A percentile compares a stretch with the other conserved stretches of the same genome.
Evolutionary conservation across 768 basidiomycete genomes (phyloP).

Genomic region (Pisolithus orientalis): DNA sequence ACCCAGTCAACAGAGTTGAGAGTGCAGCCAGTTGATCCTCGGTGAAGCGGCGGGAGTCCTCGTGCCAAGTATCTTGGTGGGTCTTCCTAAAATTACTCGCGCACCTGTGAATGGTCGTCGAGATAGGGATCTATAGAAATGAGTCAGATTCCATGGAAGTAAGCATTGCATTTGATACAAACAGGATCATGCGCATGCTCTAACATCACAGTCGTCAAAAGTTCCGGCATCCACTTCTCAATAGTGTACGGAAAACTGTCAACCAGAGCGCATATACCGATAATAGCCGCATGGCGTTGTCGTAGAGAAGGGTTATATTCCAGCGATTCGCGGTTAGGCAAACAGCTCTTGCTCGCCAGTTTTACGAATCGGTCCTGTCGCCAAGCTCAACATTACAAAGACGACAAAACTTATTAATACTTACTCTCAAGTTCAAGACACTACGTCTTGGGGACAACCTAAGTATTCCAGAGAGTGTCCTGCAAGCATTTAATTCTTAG

Average conservation of each 20-base stretch:
- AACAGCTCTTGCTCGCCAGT: constrained; percentile 58
- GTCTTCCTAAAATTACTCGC: constrained; percentile 78
- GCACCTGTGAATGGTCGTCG: constrained; percentile 75
- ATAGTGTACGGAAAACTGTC: constrained; percentile 92
- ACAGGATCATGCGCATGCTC: constrained; percentile 86
- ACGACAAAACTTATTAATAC: constrained; percentile 8
- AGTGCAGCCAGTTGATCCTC: constrained; percentile 80
- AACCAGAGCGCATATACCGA: constrained; percentile 85
- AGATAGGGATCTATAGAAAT: constrained; percentile 63
- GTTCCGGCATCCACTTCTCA: constrained; percentile 84
- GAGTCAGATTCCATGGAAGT: constrained; percentile 6
- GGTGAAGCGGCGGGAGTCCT: constrained; percentile 79
- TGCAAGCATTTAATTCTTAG: constrained; percentile 22
- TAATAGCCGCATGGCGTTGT: constrained; percentile 80
- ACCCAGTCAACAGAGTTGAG: constrained; percentile 80
- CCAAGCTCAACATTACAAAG: neutral
- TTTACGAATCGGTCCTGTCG: constrained; percentile 70
- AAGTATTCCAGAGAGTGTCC: constrained; percentile 77
- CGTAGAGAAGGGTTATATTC: constrained; percentile 67
- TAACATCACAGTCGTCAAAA: constrained; percentile 71
- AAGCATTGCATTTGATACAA: neutral
- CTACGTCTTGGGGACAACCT: constrained; percentile 76
- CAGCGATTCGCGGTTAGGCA: constrained; percentile 60
- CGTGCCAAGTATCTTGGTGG: constrained; percentile 86
- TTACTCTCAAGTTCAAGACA: constrained; percentile 65